Evolutionary conservation across 2,329 filamentous ascomycete species (phyloP).

Genomic region (Tolypocladium sp.): DNA sequence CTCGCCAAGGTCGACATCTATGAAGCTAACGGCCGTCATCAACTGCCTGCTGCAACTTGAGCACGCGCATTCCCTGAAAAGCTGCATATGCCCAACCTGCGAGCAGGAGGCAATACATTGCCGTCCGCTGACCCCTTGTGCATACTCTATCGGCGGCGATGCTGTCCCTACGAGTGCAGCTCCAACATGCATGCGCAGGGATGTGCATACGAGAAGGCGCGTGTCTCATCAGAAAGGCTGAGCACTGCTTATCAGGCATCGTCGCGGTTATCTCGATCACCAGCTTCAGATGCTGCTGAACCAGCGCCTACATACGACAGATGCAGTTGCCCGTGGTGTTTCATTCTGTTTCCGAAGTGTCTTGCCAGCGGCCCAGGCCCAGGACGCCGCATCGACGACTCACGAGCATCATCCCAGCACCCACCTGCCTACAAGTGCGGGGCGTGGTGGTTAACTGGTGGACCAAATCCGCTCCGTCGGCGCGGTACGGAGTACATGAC

Average conservation of each 20-base stretch:
- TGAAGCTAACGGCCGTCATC: neutral
- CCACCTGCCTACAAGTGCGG: constrained; percentile 1
- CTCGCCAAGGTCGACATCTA: neutral
- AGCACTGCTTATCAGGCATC: neutral
- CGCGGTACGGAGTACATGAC: neutral
- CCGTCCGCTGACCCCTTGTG: neutral
- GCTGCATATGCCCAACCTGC: neutral
- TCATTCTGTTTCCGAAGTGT: neutral
- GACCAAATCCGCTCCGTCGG: neutral
- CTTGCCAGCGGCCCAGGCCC: neutral
- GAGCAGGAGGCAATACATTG: neutral
- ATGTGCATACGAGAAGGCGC: neutral
- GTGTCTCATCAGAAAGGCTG: neutral
- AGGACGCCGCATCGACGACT: neutral
- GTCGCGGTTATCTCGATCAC: neutral
- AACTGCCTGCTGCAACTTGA: neutral
- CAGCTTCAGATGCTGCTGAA: neutral
- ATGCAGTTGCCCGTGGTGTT: neutral
- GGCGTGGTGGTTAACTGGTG: neutral
- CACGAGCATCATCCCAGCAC: constrained; percentile 2
- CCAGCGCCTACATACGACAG: neutral
- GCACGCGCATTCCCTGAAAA: neutral
- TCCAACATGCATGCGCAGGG: neutral
- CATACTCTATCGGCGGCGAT: neutral
- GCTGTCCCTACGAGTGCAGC: neutral